A percentile compares a stretch with the other conserved stretches of the same genome.
phyloP scores from a whole-genome alignment of 2,329 filamentous ascomycete species.

The Cryphonectria radicalis region DNA sequence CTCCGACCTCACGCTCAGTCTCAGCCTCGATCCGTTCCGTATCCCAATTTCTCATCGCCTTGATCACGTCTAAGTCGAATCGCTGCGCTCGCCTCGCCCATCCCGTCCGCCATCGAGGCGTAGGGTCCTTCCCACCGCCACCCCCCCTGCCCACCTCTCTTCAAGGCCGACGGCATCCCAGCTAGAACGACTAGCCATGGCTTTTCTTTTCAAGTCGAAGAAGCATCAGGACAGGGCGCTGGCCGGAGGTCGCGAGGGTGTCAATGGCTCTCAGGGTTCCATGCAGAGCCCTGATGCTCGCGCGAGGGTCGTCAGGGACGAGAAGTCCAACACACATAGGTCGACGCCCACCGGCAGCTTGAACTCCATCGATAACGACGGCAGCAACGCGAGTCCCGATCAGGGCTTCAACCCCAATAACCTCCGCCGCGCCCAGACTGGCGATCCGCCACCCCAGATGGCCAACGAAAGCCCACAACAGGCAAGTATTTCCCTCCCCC shows the following conservation, averaged over 20 bases:
- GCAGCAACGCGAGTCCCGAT: constrained; percentile 65
- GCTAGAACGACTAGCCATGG: constrained; percentile 60
- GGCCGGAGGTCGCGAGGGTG: constrained; percentile 57
- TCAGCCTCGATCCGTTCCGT: constrained; percentile 10
- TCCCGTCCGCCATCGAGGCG: constrained; percentile 22
- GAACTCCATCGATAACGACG: constrained; percentile 69
- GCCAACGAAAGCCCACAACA: constrained; percentile 38
- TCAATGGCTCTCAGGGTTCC: constrained; percentile 50
- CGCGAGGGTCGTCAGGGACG: constrained; percentile 55
- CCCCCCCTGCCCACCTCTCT: background rate
- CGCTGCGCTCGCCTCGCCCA: background rate
- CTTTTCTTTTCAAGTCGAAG: constrained; percentile 83
- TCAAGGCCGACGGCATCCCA: constrained; percentile 38
- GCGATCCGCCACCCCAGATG: constrained; percentile 57
- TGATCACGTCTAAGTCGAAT: background rate
- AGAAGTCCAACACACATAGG: constrained; percentile 60
- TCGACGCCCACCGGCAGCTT: constrained; percentile 79
- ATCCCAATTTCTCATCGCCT: background rate
- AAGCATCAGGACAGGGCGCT: constrained; percentile 70
- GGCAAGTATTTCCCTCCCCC: constrained; percentile 40
- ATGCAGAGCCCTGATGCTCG: constrained; percentile 55
- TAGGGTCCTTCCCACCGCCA: constrained; percentile 36
- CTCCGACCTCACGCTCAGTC: constrained; percentile 8
- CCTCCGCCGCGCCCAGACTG: constrained; percentile 39
- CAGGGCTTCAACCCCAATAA: constrained; percentile 56